Base-by-base conservation (phyloP, 2,329 filamentous ascomycete genomes). In the Aspergillus sp. region DNA sequence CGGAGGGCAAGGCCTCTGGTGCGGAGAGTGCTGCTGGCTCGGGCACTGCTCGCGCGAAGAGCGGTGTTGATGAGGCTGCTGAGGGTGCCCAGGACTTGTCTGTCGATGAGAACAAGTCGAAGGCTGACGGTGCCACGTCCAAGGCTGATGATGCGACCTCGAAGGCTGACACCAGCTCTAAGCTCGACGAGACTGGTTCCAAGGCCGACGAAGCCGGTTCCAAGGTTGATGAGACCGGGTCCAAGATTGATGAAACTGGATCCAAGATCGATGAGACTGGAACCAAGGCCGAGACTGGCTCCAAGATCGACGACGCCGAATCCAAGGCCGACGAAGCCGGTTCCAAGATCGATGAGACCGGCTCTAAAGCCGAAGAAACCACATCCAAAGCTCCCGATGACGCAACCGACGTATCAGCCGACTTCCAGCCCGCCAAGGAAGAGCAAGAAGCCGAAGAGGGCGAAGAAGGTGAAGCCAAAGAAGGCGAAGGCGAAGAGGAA, bases 341-440 rank as follows among this genome's bases (percentile, higher is more conserved):
- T 12, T 32, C 31, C 10, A 32, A 32, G 31, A 32, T 32, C 10
- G 31, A 32, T 4, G 31, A 32, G 31, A 32, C 36, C 14, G 36
- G 12, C 14, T 42, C 36, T 42, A 42, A n/a, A 14, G 14, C 16
- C 36, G 36, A 42, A 5, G 36, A 42, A 42, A n/a, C 36, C 6
- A 14, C 4, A 16, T 42, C 36, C 4, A 42, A 42, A n/a, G 36
- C 36, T 14, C 36, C 36, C 16, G 36, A 42, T 16, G 36, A 42
- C 36, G 36, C 36, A 9, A 42, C 36, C 36, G 36, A 42, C 14
- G 36, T 42, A n/a, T 42, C 36, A 12, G 36, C 12, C 16, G 36
- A 42, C 14, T 42, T n/a, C 16, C 14, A 42, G 7, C 16, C 16
- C 36, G 18, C 36, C 1, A 24, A 71, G 70, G 32, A 79, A 82